Evolutionary conservation across 306 rosid species (phyloP).

Genomic region (Canavalia ensiformis): DNA sequence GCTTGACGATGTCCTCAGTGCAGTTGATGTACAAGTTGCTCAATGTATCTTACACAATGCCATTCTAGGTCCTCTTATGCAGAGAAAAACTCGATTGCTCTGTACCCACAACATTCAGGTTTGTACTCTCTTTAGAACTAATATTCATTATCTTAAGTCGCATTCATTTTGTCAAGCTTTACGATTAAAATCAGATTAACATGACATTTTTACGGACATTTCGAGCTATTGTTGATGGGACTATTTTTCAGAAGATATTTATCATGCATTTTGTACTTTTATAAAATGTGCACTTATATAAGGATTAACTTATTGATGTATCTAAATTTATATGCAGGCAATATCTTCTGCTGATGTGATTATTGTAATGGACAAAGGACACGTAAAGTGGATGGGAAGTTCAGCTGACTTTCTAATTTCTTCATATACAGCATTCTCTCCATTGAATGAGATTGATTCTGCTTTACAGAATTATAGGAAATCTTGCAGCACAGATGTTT

Average conservation of each 20-base stretch:
- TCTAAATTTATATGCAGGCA: conserved; percentile 63
- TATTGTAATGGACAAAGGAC: conserved; percentile 85
- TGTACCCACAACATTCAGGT: conserved; percentile 94
- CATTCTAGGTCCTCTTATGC: conserved; percentile 80
- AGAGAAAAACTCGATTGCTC: conserved; percentile 73
- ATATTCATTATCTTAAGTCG: conserved; percentile 38
- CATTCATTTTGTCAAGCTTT: conserved; percentile 28
- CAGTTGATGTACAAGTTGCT: conserved; percentile 94
- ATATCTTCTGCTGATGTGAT: conserved; percentile 84
- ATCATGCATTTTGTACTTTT: conserved; percentile 13
- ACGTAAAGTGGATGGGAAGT: conserved; percentile 81
- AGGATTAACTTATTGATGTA: conserved; percentile 35
- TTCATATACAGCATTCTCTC: conserved; percentile 68
- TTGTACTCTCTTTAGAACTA: conserved; percentile 12
- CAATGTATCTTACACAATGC: conserved; percentile 78
- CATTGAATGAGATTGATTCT: conserved; percentile 79
- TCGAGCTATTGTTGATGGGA: not conserved
- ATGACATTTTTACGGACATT: conserved; percentile 2
- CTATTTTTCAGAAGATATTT: conserved; percentile 17
- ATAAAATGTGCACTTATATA: conserved; percentile 21
- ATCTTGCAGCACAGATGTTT: conserved; percentile 53
- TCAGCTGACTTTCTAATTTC: conserved; percentile 63
- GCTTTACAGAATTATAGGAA: conserved; percentile 50
- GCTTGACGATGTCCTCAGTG: conserved; percentile 95
- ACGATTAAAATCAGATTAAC: not conserved